Percentiles rank a stretch among this genome's conserved stretches.
These are phyloP conservation scores for Capronia coronata DNA, from an alignment of 2,329 filamentous ascomycete genomes.

Conservation along the genomic window DNA sequence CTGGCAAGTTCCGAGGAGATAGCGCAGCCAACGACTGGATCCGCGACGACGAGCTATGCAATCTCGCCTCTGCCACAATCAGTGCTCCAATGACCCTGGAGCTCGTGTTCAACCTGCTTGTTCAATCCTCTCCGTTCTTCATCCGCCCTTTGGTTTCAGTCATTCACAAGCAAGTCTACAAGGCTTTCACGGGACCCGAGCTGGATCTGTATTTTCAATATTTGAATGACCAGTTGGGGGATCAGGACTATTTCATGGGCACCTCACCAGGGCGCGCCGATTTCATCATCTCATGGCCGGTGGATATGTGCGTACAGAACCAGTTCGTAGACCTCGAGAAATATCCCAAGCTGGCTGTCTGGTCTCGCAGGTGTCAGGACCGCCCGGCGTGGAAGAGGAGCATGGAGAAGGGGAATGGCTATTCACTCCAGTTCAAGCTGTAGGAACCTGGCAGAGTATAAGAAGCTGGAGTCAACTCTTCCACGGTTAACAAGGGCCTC, in stretches of 20 bases:
- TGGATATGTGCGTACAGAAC: constrained; percentile 15
- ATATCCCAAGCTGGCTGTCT: constrained; percentile 21
- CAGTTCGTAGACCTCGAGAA: constrained; percentile 16
- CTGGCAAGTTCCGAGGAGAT: constrained; percentile 28
- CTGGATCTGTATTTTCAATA: constrained; percentile 16
- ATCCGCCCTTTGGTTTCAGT: constrained; percentile 19
- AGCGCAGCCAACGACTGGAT: constrained; percentile 28
- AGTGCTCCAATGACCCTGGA: constrained; percentile 26
- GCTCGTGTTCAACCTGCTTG: constrained; percentile 27
- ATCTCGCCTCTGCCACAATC: constrained; percentile 30
- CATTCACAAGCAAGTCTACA: constrained; percentile 13
- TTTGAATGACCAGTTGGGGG: constrained; percentile 21
- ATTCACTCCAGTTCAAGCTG: constrained; percentile 5
- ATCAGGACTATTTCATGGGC: constrained; percentile 25
- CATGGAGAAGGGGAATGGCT: constrained; percentile 28
- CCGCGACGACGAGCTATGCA: constrained; percentile 30
- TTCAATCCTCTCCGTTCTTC: constrained; percentile 21
- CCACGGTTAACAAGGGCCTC: too few species aligned
- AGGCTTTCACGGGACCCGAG: constrained; percentile 18
- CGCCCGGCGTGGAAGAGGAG: constrained; percentile 26
- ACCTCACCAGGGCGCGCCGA: constrained; percentile 22
- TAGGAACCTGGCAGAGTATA: neutral
- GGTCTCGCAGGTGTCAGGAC: constrained; percentile 21
- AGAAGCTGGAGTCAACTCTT: neutral
- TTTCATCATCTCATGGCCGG: constrained; percentile 23